A percentile compares a stretch with the other conserved stretches of the same genome.
phyloP scores from a whole-genome alignment of 2,329 filamentous ascomycete genomes.

The Nigrospora osmanthi region DNA sequence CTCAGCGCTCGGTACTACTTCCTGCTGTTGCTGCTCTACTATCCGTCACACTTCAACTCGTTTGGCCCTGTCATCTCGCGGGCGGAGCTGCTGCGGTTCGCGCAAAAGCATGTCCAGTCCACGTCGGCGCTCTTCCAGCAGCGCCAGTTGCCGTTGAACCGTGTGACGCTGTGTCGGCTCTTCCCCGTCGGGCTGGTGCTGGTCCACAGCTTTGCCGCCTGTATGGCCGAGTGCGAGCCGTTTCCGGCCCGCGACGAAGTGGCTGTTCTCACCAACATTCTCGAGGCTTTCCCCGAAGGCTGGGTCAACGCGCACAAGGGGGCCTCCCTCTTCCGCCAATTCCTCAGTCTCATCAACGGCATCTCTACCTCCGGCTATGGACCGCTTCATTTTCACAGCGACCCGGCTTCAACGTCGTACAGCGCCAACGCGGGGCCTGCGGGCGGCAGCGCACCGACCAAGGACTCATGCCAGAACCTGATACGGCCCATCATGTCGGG shows the following conservation, averaged over 20 bases:
- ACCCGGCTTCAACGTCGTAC: constrained; percentile 2
- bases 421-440: neutral
- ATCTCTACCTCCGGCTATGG: constrained; percentile 7
- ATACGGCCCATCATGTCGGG: constrained; percentile 9
- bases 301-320: constrained; percentile 27
- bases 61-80: constrained; percentile 19
- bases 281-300: constrained; percentile 27
- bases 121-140: constrained; percentile 32
- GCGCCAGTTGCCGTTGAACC: constrained; percentile 33
- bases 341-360: constrained; percentile 11
- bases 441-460: neutral
- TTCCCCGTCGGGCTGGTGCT: constrained; percentile 28
- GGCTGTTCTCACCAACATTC: constrained; percentile 21
- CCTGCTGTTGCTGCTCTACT: constrained; percentile 34
- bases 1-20: constrained; percentile 34
- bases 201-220: constrained; percentile 18
- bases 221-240: constrained; percentile 8
- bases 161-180: constrained; percentile 30
- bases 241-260: constrained; percentile 27
- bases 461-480: constrained; percentile 9
- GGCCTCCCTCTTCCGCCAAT: constrained; percentile 24
- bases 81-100: constrained; percentile 27
- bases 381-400: constrained; percentile 8
- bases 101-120: constrained; percentile 32
- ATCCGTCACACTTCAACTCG: constrained; percentile 31